Conservation (phyloP, 805 yeast species). For the Candida coquimbonensis region DNA sequence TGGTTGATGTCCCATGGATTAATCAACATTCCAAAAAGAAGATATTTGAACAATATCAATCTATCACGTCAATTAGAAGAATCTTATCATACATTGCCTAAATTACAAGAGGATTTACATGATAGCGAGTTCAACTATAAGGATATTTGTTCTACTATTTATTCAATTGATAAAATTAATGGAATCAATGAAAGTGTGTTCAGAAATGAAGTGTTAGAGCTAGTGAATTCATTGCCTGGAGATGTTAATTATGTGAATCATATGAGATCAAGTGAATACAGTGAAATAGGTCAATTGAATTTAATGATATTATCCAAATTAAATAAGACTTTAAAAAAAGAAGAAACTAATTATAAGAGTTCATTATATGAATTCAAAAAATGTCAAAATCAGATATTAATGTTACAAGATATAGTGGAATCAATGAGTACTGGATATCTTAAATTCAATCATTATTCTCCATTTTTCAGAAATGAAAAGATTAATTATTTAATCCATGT, state of each 20-base stretch:
- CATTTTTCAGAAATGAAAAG: slow-evolving; percentile 32
- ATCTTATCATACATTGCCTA: slow-evolving; percentile 50
- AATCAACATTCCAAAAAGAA: slow-evolving; percentile 53
- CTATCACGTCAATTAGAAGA: slow-evolving; percentile 28
- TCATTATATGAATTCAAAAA: slow-evolving; percentile 50
- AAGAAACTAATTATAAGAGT: slow-evolving; percentile 46
- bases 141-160: slow-evolving; percentile 56
- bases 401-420: slow-evolving; percentile 51
- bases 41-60: slow-evolving; percentile 29
- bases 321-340: slow-evolving; percentile 43
- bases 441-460: slow-evolving; percentile 23
- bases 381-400: slow-evolving; percentile 40
- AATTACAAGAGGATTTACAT: slow-evolving; percentile 49
- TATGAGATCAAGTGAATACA: slow-evolving; percentile 19
- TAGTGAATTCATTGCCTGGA: slow-evolving; percentile 11
- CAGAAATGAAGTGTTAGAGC: slow-evolving; percentile 9
- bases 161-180: slow-evolving; percentile 32
- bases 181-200: slow-evolving; percentile 17
- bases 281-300: slow-evolving; percentile 22
- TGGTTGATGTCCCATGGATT: slow-evolving; percentile 86
- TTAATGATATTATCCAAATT: slow-evolving; percentile 42
- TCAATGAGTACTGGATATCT: slow-evolving; percentile 30
- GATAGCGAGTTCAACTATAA: slow-evolving; percentile 57
- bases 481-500: slow-evolving; percentile 35
- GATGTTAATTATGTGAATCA: slow-evolving; percentile 19